These are phyloP conservation scores for Fusarium sp. DNA, from an alignment of 2,329 filamentous ascomycete genomes.

Conservation along the genomic window DNA sequence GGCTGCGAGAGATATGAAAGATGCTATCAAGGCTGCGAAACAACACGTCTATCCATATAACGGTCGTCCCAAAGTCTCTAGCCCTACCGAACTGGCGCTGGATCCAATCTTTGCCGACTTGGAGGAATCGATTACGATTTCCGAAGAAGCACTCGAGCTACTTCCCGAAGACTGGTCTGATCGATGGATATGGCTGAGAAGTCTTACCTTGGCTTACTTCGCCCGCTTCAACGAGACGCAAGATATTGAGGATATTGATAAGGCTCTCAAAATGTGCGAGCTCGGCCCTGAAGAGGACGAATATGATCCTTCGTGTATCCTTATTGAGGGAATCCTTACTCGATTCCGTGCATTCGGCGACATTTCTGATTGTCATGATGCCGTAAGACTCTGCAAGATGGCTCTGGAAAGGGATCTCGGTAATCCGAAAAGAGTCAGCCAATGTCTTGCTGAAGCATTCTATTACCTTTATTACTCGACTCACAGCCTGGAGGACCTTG, in stretches of 20 bases:
- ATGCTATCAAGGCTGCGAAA: background rate
- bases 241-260: background rate
- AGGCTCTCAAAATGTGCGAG: background rate
- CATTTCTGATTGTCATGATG: background rate
- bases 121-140: background rate
- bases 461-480: background rate
- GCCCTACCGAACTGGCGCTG: rapidly evolving
- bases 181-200: background rate
- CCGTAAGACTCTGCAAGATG: background rate
- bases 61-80: rapidly evolving
- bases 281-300: rapidly evolving
- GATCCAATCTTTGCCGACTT: rapidly evolving
- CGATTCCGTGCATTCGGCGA: background rate
- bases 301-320: background rate
- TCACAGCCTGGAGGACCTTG: background rate
- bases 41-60: background rate
- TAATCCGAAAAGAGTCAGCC: background rate
- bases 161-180: background rate
- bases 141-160: background rate
- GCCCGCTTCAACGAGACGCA: background rate
- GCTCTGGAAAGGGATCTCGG: rapidly evolving
- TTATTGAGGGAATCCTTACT: background rate
- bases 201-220: background rate
- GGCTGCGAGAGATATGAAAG: background rate
- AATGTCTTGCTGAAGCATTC: background rate